Percentiles rank a stretch among this genome's conserved stretches.
phyloP scores from a whole-genome alignment of 495 filamentous ascomycete genomes.

The Lichina pygmaea region DNA sequence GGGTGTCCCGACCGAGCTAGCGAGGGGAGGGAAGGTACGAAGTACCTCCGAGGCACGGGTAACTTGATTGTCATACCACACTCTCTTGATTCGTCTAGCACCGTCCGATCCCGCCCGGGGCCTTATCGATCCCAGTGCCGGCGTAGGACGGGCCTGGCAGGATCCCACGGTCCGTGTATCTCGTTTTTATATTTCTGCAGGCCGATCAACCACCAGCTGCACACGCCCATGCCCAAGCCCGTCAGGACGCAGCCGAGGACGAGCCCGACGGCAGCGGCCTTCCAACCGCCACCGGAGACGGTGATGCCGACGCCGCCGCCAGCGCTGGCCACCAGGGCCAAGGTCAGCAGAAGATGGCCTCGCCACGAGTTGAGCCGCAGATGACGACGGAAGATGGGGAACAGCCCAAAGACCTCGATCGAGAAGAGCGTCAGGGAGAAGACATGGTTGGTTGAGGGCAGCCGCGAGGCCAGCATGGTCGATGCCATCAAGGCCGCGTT shows the following conservation, averaged over 20 bases:
- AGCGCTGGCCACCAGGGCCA: constrained; percentile 52
- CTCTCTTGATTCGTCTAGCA: too few relatives aligned
- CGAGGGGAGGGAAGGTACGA: too few relatives aligned
- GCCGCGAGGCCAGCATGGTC: constrained; percentile 67
- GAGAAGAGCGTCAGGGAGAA: constrained; percentile 87
- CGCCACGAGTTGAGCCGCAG: constrained; percentile 61
- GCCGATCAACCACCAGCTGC: constrained; percentile 93
- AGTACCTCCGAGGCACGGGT: too few relatives aligned
- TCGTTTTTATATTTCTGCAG: constrained; percentile 98
- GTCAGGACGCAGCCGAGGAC: constrained; percentile 45
- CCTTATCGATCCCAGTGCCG: constrained; percentile 26
- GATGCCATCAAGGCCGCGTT: constrained; percentile 90
- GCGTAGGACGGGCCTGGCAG: constrained; percentile 57
- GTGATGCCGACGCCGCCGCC: constrained; percentile 50
- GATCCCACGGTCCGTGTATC: constrained; percentile 94
- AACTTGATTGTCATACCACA: too few relatives aligned
- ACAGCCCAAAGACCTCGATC: constrained; percentile 91
- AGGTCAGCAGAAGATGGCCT: constrained; percentile 53
- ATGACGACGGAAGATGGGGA: constrained; percentile 79
- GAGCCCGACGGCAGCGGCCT: constrained; percentile 38
- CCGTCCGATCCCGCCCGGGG: too few relatives aligned
- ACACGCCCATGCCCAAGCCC: constrained; percentile 63
- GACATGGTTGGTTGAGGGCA: constrained; percentile 75
- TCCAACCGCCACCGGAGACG: constrained; percentile 39
- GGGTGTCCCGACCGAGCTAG: too few relatives aligned